Base-by-base conservation (phyloP, 768 basidiomycete genomes). In the Kwoniella europaea region DNA sequence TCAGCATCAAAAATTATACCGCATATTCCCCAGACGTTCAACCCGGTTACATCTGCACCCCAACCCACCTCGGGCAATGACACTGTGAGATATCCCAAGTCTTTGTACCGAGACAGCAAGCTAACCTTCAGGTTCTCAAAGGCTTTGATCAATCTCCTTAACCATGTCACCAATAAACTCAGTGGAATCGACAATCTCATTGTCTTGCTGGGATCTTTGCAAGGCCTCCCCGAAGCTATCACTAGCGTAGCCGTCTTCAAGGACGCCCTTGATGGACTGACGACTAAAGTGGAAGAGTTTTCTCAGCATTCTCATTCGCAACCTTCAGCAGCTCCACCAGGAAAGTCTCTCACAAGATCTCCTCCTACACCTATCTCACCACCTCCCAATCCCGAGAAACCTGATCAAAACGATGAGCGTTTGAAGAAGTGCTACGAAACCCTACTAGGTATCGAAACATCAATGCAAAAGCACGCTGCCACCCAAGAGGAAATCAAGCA, bases 211-310 rank as follows among this genome's bases (percentile, higher is more conserved):
- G 22, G 44, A 20, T 35, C 29, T 15, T 55, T 61, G 44, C 42
- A 70, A 53, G 72, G 65, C 16, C 59, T 76, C 4, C 70, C 75
- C 2, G 53, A 72, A 20, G 67, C 71, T 20, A 35, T 71, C 22
- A 44, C 50, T 10, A 62, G 73, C 44, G 64, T 74, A 16, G 63
- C 41, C 4, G 55, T 68, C 22, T 69, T 69, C 61, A 65, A 67
- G 44, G 66, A 66, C 24, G 57, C 65, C 18, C 54, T 71, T 41
- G 54, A 55, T n/a, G 54, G 20, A 20, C 54, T 55, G 4, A 55
- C 54, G 5, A 12, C 24, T 3, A 55, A 55, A 12, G 54, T 55
- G 15, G 20, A 55, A 4, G 54, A 55, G 7, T 20, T 55, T 4
- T 55, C 54, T 20, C 62, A 63, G 18, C 62, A 44, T 15, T 13